phyloP scores from a whole-genome alignment of 2,329 filamentous ascomycete genomes.

The Cytospora paraplurivora region DNA sequence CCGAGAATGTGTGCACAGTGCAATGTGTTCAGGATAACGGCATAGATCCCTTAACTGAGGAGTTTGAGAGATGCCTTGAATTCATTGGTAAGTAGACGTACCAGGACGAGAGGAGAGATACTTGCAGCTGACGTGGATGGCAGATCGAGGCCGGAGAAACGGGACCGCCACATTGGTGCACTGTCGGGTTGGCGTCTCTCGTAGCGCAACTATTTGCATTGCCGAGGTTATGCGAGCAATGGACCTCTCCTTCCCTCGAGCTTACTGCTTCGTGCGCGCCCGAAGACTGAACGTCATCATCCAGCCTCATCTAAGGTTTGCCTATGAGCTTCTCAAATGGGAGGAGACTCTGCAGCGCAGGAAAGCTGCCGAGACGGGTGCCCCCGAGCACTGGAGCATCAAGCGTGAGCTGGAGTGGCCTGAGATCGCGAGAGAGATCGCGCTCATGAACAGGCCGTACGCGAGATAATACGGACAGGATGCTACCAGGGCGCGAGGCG shows the following conservation, averaged over 20 bases:
- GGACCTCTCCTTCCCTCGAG: slow-evolving; percentile 80
- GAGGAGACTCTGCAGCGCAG: slow-evolving; percentile 71
- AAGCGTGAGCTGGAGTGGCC: slow-evolving; percentile 89
- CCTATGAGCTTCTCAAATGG: slow-evolving; percentile 95
- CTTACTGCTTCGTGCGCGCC: slow-evolving; percentile 95
- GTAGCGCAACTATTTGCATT: slow-evolving; percentile 96
- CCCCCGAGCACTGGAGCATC: slow-evolving; percentile 38
- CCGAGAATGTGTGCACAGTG: slow-evolving; percentile 77
- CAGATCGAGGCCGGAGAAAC: slow-evolving; percentile 76
- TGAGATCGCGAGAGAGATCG: slow-evolving; percentile 85
- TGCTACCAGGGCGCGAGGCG: not conserved
- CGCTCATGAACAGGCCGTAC: slow-evolving; percentile 94
- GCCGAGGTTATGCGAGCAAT: slow-evolving; percentile 93
- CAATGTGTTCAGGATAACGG: slow-evolving; percentile 94
- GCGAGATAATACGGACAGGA: slow-evolving; percentile 54
- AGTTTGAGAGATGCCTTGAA: slow-evolving; percentile 82
- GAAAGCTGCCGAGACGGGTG: slow-evolving; percentile 51
- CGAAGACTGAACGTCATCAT: slow-evolving; percentile 96
- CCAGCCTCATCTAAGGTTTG: slow-evolving; percentile 91
- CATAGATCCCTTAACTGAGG: slow-evolving; percentile 84
- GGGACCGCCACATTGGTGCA: slow-evolving; percentile 90
- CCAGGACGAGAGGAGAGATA: not conserved
- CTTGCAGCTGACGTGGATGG: slow-evolving; percentile 11
- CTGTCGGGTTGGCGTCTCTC: slow-evolving; percentile 92
- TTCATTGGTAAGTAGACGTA: slow-evolving; percentile 76